Percentiles rank a stretch among this genome's conserved stretches.
These are phyloP conservation scores for Sphaerulina populicola DNA, from an alignment of 2,329 filamentous ascomycete species.

Conservation along the genomic window DNA sequence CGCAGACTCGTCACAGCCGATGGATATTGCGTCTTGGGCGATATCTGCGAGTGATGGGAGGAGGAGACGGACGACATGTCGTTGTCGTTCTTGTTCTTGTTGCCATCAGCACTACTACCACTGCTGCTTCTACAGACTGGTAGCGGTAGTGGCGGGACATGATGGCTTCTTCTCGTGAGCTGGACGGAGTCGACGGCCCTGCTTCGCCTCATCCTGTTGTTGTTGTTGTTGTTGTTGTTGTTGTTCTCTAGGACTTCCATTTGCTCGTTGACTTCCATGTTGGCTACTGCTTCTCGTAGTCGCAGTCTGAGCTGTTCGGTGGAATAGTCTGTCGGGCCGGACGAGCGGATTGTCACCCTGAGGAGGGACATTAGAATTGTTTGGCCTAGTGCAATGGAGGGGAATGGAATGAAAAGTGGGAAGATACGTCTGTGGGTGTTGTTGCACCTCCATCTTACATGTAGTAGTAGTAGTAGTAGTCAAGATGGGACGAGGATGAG, in stretches of 20 bases:
- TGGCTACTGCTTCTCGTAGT: slow-evolving; percentile 7
- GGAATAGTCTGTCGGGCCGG: slow-evolving; percentile 5
- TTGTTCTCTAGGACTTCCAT: slow-evolving; percentile 10
- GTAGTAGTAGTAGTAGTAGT: too few relatives aligned
- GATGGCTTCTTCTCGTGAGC: not conserved
- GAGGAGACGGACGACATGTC: not conserved
- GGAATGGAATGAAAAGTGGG: not conserved
- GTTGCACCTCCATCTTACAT: not conserved
- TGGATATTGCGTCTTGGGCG: not conserved
- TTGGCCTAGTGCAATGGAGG: not conserved
- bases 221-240: too few relatives aligned
- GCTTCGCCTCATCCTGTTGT: not conserved
- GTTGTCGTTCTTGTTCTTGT: too few relatives aligned
- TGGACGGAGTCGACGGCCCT: not conserved
- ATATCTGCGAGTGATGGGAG: not conserved
- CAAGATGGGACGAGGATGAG: too few relatives aligned
- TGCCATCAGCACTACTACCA: not conserved
- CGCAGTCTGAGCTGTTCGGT: slow-evolving; percentile 10
- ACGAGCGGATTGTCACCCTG: slow-evolving; percentile 8
- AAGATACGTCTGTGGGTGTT: not conserved
- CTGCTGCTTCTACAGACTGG: too few relatives aligned
- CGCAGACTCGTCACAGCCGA: not conserved
- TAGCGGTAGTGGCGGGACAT: not conserved
- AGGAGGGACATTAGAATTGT: slow-evolving; percentile 5
- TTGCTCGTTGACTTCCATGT: slow-evolving; percentile 9